Base-by-base conservation (phyloP, 768 basidiomycete species). In the Leccinum fibrillosum region DNA sequence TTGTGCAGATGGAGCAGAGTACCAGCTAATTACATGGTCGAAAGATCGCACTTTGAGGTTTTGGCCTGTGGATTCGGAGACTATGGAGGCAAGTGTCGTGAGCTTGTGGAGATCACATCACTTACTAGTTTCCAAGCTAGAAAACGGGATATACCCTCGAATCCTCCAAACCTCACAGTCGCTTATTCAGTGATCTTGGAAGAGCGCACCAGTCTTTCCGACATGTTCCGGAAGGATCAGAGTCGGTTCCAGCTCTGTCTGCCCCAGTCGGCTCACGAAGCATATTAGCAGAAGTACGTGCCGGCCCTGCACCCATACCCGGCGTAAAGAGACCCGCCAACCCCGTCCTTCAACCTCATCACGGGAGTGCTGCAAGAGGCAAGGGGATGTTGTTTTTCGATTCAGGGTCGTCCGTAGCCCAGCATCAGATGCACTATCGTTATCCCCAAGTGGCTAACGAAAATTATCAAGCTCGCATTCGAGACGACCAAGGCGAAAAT, bases 41-140 rank as follows among this genome's bases (percentile, higher is more conserved):
- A 95, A 94, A 69, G 97, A 98, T 68, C 83, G 92, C 19, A 94
- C 91, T 0, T 73, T 99, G 34, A 79, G 93, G 13, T 90, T 98
- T 68, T 96, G 94, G 91, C 96, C 94, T 0, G 80, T 98, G 2
- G 84, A 86, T 54, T 71, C 77, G 1, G 86, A 89, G 34, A 80
- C 80, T 39, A 84, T 90, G 77, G 80, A 88, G 79, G 92, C 84
- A 62, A 42, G 76, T 37, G 13, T 28, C 15, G 9, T 39, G 52
- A 48, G 9, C 39, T 9, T n/a, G 4, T 44, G 3, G 30, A 30
- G 34, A 52, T 15, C 56, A 51, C 48, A 5, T n/a, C 42, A 13
- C 55, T 72, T 9, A 70, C 47, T 30, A 26, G 39, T 10, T 49
- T 17, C 28, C 25, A 52, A 23, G 26, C 19, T 57, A 86, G 84